Percentiles rank a stretch among this genome's conserved stretches.
phyloP scores from a whole-genome alignment of 202 grass and related monocot genomes.

The Hordeum pubiflorum region DNA sequence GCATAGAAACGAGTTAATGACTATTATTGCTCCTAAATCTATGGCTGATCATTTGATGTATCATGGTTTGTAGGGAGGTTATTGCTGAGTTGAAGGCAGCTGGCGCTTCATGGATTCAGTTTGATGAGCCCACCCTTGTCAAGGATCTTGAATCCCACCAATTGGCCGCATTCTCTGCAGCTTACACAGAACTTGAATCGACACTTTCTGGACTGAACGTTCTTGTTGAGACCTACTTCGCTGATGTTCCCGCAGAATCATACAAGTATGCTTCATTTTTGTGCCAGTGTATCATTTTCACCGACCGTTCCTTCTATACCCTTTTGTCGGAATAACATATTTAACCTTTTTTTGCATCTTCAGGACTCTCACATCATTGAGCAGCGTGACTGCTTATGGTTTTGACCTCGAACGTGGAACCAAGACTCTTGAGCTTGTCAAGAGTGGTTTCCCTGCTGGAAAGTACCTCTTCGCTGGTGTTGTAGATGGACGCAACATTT shows the following conservation, averaged over 20 bases:
- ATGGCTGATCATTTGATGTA: constrained; percentile 24
- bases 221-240: constrained; percentile 85
- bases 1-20: constrained; percentile 8
- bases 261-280: constrained; percentile 58
- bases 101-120: constrained; percentile 87
- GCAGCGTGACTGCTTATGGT: constrained; percentile 60
- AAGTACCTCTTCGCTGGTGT: constrained; percentile 95
- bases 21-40: neutral
- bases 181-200: constrained; percentile 75
- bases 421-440: constrained; percentile 77
- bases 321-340: neutral
- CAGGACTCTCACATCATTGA: constrained; percentile 81
- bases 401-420: constrained; percentile 88
- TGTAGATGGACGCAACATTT: constrained; percentile 93
- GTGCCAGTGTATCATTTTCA: neutral
- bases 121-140: constrained; percentile 89
- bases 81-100: constrained; percentile 83
- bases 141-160: constrained; percentile 67
- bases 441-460: constrained; percentile 65
- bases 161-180: constrained; percentile 65
- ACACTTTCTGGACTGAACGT: constrained; percentile 71
- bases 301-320: neutral
- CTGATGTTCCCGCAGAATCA: constrained; percentile 70
- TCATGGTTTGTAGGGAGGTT: constrained; percentile 56
- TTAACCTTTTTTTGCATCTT: constrained; percentile 17